Base-by-base conservation (phyloP, 345 rosid genomes). In the Gossypium turneri region DNA sequence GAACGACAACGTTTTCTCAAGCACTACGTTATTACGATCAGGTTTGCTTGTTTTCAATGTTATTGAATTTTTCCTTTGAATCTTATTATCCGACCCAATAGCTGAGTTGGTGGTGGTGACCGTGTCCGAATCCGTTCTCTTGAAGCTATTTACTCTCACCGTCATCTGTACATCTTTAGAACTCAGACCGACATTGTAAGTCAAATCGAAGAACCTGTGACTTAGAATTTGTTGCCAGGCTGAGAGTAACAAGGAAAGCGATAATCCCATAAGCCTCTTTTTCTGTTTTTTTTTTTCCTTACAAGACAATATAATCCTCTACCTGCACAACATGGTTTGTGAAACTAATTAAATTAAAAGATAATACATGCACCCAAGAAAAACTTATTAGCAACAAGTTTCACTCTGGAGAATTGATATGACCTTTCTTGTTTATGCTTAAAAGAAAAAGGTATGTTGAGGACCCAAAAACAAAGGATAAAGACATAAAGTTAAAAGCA, bases 41-140 rank as follows among this genome's bases (percentile, higher is more conserved):
- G 82, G 87, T 44, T 77, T 82, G 77, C 79, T 68, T 41, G 61
- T 75, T 80, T 56, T 79, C 75, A 69, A 66, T 56, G 75, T 84
- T 44, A 79, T 81, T 10, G 88, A 76, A 51, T 77, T 75, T 58
- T 71, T 79, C 47, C 72, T 73, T 25, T 17, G 45, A 17, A 69
- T 0, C 41, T 17, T 67, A 34, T 63, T 56, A 34, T 63, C 61
- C 0, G 71, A 24, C 15, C 29, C 67, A 4, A 60, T 59, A 3
- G 55, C 34, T 16, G 87, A 60, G n/a, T 75, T 82, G 77, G 86
- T 84, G n/a, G 75, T 82, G 77, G 86, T 85, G 79, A 79, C 76
- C 70, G 67, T 15, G 29, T 67, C 83, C 19, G 82, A 65, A 67
- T 75, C 81, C 12, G 70, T 76, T 75, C 79, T 72, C 81, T 77